Evolutionary conservation across 352 stramenopile genomes (phyloP).

Genomic region (Blastocystis hominis): DNA sequence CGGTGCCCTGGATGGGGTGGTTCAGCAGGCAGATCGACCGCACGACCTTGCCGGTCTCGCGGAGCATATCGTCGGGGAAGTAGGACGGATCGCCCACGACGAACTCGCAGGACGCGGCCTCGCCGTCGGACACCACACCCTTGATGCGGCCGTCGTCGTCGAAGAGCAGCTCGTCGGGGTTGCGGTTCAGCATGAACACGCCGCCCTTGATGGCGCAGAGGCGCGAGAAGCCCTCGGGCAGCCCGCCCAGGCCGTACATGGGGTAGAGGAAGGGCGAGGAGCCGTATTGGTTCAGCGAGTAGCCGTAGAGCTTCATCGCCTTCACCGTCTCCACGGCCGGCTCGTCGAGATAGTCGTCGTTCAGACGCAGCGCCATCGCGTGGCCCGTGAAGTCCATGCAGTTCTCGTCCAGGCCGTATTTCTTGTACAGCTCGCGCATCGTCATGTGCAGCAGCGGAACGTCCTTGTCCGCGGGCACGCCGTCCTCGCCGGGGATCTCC

Average conservation of each 20-base stretch:
- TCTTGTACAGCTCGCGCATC: slow-evolving; percentile 91
- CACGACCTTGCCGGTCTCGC: slow-evolving; percentile 83
- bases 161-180: slow-evolving; percentile 78
- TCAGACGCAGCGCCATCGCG: slow-evolving; percentile 84
- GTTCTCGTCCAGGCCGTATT: slow-evolving; percentile 91
- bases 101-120: slow-evolving; percentile 90
- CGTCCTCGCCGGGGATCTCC: slow-evolving; percentile 60
- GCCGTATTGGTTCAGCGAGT: slow-evolving; percentile 84
- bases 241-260: slow-evolving; percentile 89
- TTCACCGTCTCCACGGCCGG: slow-evolving; percentile 85
- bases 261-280: slow-evolving; percentile 95
- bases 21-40: slow-evolving; percentile 97
- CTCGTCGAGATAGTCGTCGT: slow-evolving; percentile 73
- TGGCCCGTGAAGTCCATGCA: slow-evolving; percentile 98
- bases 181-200: slow-evolving; percentile 94
- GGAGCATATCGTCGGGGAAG: slow-evolving; percentile 83
- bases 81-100: slow-evolving; percentile 97
- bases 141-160: slow-evolving; percentile 82
- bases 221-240: slow-evolving; percentile 95
- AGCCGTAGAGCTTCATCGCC: slow-evolving; percentile 92
- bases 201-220: slow-evolving; percentile 95
- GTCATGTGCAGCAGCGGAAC: slow-evolving; percentile 79
- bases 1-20: slow-evolving; percentile 90
- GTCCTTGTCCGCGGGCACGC: slow-evolving; percentile 54
- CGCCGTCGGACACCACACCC: slow-evolving; percentile 73